Conservation (phyloP, 2,329 filamentous ascomycete genomes). For the Calonectria naviculata region DNA sequence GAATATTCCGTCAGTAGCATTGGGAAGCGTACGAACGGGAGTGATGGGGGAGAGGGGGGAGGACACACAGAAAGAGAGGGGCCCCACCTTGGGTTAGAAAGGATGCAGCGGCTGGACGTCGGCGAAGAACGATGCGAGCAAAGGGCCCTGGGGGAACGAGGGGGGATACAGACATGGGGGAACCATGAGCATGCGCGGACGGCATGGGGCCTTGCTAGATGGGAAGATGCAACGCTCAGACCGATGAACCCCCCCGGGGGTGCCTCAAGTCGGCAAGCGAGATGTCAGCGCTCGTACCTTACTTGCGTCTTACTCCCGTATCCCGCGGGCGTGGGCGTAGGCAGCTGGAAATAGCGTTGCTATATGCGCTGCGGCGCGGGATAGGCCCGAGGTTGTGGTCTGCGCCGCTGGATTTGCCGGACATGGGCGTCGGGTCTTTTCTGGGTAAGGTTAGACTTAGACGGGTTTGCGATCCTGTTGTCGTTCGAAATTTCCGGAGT, state of each 20-base stretch:
- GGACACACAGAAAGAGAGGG: not conserved
- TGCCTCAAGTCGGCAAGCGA: not conserved
- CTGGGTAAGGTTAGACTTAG: constrained; percentile 4
- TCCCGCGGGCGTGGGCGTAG: not conserved
- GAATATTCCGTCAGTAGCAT: not conserved
- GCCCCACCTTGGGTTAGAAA: not conserved
- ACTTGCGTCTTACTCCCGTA: not conserved
- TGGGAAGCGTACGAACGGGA: not conserved
- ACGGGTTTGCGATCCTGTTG: not conserved
- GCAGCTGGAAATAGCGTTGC: not conserved
- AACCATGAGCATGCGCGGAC: not conserved
- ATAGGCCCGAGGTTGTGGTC: not conserved
- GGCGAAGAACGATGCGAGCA: constrained; percentile 5
- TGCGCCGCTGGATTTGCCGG: not conserved
- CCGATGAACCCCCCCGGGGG: not conserved
- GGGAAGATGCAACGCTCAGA: constrained; percentile 14
- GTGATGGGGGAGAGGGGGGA: not conserved
- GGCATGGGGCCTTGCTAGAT: not conserved
- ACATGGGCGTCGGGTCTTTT: not conserved
- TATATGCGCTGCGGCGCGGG: not conserved
- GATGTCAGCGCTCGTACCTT: not conserved
- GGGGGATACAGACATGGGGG: not conserved
- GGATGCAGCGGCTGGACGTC: constrained; percentile 9
- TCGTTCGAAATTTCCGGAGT: not conserved
- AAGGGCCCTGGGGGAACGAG: not conserved